phyloP scores from a whole-genome alignment of 345 rosid species.

The Sisymbrium altissimum region DNA sequence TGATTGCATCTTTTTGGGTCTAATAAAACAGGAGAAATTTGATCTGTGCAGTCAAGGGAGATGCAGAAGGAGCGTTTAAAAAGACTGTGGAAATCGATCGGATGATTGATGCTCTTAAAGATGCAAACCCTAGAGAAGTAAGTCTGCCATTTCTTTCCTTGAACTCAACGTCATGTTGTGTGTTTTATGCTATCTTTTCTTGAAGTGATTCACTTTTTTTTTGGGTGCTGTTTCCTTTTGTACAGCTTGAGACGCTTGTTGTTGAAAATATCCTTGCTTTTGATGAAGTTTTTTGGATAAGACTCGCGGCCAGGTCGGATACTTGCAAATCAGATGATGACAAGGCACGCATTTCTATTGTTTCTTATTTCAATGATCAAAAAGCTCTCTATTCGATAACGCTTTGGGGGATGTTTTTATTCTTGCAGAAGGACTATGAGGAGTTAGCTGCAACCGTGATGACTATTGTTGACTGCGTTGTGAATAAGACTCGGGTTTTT shows the following conservation, averaged over 20 bases:
- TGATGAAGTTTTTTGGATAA: slow-evolving; percentile 78
- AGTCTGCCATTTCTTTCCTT: slow-evolving; percentile 4
- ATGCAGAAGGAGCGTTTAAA: slow-evolving; percentile 81
- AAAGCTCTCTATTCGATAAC: slow-evolving; percentile 6
- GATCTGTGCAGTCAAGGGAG: slow-evolving; percentile 75
- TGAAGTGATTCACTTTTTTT: neutral
- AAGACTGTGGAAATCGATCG: slow-evolving; percentile 84
- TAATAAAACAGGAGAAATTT: slow-evolving; percentile 87
- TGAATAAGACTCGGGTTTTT: slow-evolving; percentile 73
- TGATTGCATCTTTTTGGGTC: slow-evolving; percentile 46
- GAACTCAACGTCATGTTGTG: neutral
- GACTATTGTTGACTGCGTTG: slow-evolving; percentile 79
- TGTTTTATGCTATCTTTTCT: neutral
- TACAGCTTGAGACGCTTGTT: slow-evolving; percentile 83
- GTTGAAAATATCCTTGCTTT: slow-evolving; percentile 85
- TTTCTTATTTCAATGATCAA: slow-evolving; percentile 19
- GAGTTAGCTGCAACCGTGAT: slow-evolving; percentile 74
- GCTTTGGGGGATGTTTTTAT: neutral
- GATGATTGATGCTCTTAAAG: slow-evolving; percentile 70
- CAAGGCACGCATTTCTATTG: slow-evolving; percentile 57
- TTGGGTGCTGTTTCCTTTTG: neutral
- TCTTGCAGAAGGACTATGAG: slow-evolving; percentile 86
- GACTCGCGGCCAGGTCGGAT: slow-evolving; percentile 84
- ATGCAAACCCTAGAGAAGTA: slow-evolving; percentile 75
- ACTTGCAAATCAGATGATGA: slow-evolving; percentile 90